Base-by-base conservation (phyloP, 495 filamentous ascomycete species). In the Glarea lozoyensis region DNA sequence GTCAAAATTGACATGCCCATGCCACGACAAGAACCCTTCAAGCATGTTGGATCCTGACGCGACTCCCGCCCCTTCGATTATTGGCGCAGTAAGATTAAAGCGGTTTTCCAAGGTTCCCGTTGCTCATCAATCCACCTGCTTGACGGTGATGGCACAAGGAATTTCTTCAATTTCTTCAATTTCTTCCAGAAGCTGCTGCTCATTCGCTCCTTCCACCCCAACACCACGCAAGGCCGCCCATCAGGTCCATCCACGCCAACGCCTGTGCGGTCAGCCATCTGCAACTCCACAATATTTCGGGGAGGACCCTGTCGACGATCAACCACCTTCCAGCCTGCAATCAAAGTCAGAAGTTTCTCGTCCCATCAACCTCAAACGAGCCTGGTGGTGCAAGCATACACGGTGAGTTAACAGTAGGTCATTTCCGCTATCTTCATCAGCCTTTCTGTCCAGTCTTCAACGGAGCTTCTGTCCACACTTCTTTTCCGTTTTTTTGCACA, bases 231-330 rank as follows among this genome's bases (percentile, higher is more conserved):
- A 7, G 25, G 25, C 25, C 25, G 7, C n/a, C n/a, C n/a, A 7
- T n/a, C 25, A n/a, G 7, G 25, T 7, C 25, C n/a, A 29, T 29
- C 25, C 7, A 7, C 7, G 7, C 25, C 25, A 7, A 7, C 7
- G 7, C 25, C 7, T 29, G 25, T 29, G 7, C 25, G 7, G 25
- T 29, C 25, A 29, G n/a, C 31, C 18, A n/a, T n/a, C n/a, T n/a
- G n/a, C n/a, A n/a, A n/a, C 50, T 54, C 50, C 50, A 47, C 51
- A 54, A 18, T 44, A 43, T 49, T 36, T 27, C 27, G 25, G 23
- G 17, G 29, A 47, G 24, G 64, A 63, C 68, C 68, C 51, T 61
- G 66, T 27, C 37, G 68, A 36, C 59, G 69, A 71, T 71, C 67
- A 67, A 62, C 64, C 58, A 15, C 29, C 58, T 63, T 60, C 25